Evolutionary conservation across 2,329 filamentous ascomycete genomes (phyloP), one percentile per base, ranked within the genome.

Genomic region (Exophiala spinifera): DNA sequence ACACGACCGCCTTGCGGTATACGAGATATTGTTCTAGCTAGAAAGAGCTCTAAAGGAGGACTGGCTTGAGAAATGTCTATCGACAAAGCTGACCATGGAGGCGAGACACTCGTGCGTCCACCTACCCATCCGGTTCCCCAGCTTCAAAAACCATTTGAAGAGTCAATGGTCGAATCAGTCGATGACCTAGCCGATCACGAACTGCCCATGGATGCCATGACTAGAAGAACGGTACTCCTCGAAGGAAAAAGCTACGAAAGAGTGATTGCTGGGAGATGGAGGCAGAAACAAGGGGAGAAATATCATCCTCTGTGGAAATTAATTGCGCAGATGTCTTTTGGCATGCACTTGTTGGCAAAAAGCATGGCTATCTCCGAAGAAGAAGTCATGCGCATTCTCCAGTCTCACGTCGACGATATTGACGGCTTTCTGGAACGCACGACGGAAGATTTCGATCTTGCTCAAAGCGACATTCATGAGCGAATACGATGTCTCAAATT

Each of bases 271-370:
- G 81, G 85, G 46, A 74, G 82, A 67, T 96, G 91, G 90, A 84
- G 86, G 54, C 85, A 88, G 68, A 83, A 85, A 49, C 80, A 84
- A 0, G 84, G 84, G 40, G 89, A 94, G 68, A 82, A 83, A 65
- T 87, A 90, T 66, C 94, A 97, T 67, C 90, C 95, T 60, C 76
- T 97, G 56, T 86, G 87, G 77, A 96, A 96, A 74, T 82, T 96
- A 46, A 82, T 95, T 67, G 86, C 92, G 14, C 92, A 97, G 71
- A 91, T 97, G 63, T 87, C 90, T 1, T 97, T 97, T 70, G 92
- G 94, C 17, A 86, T 97, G 34, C 91, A 96, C 69, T 77, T 97
- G 42, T 74, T 97, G 53, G 83, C 95, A 51, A 86, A 91, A 65
- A 85, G 86, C 57, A 83, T 95, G 69, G 91, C 94, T 49, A 95